A percentile compares a stretch with the other conserved stretches of the same genome.
phyloP scores from a whole-genome alignment of 495 filamentous ascomycete genomes.

The Lasiosphaeria hispida region DNA sequence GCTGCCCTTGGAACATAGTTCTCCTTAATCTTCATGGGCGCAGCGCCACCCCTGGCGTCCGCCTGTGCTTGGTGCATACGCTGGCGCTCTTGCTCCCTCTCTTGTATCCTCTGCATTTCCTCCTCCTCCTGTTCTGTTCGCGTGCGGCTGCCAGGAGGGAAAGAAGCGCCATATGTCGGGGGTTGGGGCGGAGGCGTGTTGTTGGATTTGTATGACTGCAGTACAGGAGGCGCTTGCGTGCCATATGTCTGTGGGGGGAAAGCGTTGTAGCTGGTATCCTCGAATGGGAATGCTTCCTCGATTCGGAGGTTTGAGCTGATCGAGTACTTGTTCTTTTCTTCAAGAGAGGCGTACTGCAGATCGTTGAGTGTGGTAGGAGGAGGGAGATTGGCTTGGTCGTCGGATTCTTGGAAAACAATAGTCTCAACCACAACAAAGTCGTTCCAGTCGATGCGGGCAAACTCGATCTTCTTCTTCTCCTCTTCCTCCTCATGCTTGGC shows the following conservation, averaged over 20 bases:
- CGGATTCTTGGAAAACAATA: constrained; percentile 85
- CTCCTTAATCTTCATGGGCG: constrained; percentile 88
- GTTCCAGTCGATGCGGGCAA: constrained; percentile 95
- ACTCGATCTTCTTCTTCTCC: constrained; percentile 79
- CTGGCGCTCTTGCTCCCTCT: constrained; percentile 64
- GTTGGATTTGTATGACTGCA: constrained; percentile 31
- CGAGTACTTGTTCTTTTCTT: constrained; percentile 89
- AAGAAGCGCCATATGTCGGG: constrained; percentile 27
- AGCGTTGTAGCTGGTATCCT: constrained; percentile 50
- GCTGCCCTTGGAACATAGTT: constrained; percentile 88
- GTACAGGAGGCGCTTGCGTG: constrained; percentile 24
- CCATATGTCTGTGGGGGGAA: constrained; percentile 31
- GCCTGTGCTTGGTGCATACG: constrained; percentile 76
- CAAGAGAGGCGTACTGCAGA: constrained; percentile 87
- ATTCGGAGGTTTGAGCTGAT: constrained; percentile 78
- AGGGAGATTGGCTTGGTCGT: constrained; percentile 82
- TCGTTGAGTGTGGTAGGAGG: constrained; percentile 86
- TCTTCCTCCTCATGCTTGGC: constrained; percentile 84
- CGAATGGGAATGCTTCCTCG: constrained; percentile 91
- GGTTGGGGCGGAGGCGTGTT: constrained; percentile 35
- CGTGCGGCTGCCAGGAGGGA: constrained; percentile 29
- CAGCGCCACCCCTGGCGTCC: constrained; percentile 64
- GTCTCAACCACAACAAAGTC: constrained; percentile 97
- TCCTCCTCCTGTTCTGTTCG: constrained; percentile 53
- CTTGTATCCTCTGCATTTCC: constrained; percentile 64